Conservation (phyloP, 1,284 basidiomycete species). For the Trametes sp. region DNA sequence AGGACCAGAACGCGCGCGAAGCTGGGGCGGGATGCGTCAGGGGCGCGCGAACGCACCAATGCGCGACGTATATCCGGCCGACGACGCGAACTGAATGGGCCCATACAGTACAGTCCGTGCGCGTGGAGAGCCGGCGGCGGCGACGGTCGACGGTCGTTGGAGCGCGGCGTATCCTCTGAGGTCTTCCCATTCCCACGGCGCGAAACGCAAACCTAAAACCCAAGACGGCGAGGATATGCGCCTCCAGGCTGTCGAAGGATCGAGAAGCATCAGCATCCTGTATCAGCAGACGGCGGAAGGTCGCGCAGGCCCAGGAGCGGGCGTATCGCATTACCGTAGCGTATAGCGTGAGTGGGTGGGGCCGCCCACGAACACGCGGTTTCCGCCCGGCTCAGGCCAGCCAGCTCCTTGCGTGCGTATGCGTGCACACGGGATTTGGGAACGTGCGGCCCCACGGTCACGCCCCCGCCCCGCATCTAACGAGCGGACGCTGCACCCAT, state of each 20-base stretch:
- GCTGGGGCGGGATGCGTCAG: not conserved
- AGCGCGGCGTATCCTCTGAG: too few species aligned
- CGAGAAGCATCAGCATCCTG: not conserved
- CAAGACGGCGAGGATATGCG: not conserved
- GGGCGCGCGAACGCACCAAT: conserved; percentile 9
- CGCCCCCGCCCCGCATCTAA: conserved; percentile 3
- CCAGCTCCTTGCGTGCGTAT: too few species aligned
- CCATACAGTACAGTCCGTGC: not conserved
- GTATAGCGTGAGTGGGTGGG: not conserved
- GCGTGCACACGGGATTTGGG: too few species aligned
- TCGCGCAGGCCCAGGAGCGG: not conserved
- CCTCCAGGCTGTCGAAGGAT: not conserved
- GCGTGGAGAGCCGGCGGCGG: not conserved
- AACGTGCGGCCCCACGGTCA: conserved; percentile 26
- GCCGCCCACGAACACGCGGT: not conserved
- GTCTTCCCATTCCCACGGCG: too few species aligned
- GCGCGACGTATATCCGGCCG: conserved; percentile 25
- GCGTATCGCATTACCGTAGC: too few species aligned
- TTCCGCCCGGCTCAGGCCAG: not conserved
- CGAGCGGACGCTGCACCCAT: too few species aligned
- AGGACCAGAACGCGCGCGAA: too few species aligned
- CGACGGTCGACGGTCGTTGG: too few species aligned
- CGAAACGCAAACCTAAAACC: not conserved
- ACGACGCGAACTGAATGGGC: conserved; percentile 5
- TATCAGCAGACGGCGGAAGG: not conserved